Conservation (phyloP, 2,329 filamentous ascomycete species). For the Botrytis medusae region DNA sequence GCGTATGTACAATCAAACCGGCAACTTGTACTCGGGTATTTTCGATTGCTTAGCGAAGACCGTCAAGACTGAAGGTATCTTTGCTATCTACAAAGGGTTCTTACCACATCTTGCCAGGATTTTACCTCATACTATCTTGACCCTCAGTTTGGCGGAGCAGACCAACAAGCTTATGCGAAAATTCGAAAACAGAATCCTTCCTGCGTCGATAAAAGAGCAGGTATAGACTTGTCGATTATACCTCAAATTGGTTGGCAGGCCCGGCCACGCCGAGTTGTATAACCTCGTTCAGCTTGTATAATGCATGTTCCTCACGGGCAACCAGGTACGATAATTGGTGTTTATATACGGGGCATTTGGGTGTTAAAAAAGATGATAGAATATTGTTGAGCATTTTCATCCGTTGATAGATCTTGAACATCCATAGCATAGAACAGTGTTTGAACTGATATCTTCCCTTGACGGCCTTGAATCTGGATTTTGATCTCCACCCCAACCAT, state of each 20-base stretch:
- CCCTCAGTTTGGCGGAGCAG: constrained; percentile 90
- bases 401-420: constrained; percentile 65
- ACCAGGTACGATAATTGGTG: background rate
- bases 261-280: constrained; percentile 27
- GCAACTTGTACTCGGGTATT: constrained; percentile 91
- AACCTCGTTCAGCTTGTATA: constrained; percentile 30
- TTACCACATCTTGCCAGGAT: constrained; percentile 92
- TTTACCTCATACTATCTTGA: constrained; percentile 91
- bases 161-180: constrained; percentile 89
- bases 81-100: constrained; percentile 98
- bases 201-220: constrained; percentile 39
- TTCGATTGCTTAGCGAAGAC: constrained; percentile 93
- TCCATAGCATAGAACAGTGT: constrained; percentile 64
- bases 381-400: constrained; percentile 38
- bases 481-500: constrained; percentile 60
- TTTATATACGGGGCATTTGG: constrained; percentile 5
- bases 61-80: constrained; percentile 81
- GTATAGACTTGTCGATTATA: constrained; percentile 25
- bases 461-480: constrained; percentile 33
- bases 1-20: constrained; percentile 97
- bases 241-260: constrained; percentile 16
- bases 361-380: constrained; percentile 17
- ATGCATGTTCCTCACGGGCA: constrained; percentile 4
- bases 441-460: constrained; percentile 36
- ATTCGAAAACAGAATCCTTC: constrained; percentile 63